Base-by-base conservation (phyloP, 257 asterid species). In the Dorcoceras hygrometricum region DNA sequence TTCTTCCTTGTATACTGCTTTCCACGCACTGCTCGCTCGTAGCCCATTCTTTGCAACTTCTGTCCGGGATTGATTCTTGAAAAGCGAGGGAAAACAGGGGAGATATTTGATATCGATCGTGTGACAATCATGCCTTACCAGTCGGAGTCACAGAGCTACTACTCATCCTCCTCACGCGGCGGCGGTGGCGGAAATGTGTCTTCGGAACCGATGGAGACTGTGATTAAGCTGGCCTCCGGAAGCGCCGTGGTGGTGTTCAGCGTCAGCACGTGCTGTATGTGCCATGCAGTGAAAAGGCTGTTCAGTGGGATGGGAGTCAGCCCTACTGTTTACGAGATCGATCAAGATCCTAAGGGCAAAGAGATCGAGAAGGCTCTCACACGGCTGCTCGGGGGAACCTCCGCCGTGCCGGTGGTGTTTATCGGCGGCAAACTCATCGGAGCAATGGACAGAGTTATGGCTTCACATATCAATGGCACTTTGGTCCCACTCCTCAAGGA, bases 211-310 rank as follows among this genome's bases (percentile, higher is more conserved):
- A 39, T 12, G 39, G 63, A 58, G 39, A 4, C 22, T 23, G 63
- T 58, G 39, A 4, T 4, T 23, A 26, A 23, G 63, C 36, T 58
- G 23, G 63, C 63, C 14, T 26, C 39, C 20, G 39, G 23, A 1
- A 58, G 63, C 25, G 63, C 63, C 39, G 63, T 58, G 36, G 63
- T 26, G 63, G 32, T 26, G 19, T 26, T 58, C 34, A 58, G 63
- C 39, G 20, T 24, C n/a, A 58, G 34, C 10, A 26, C 63, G 20
- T 58, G 63, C 20, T 26, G 39, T 6, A 58, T 58, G 63, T 26
- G 39, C 63, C 63, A 25, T 58, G 39, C 39, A 58, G 5, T 58
- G 63, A 58, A 58, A 5, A 16, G 0, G 5, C 63, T 58, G 28
- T 58, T 58, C 4, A 24, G 32, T 16, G 63, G 34, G 20, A 58